phyloP scores from a whole-genome alignment of 2,329 filamentous ascomycete species.

The Tolypocladium tundrense region DNA sequence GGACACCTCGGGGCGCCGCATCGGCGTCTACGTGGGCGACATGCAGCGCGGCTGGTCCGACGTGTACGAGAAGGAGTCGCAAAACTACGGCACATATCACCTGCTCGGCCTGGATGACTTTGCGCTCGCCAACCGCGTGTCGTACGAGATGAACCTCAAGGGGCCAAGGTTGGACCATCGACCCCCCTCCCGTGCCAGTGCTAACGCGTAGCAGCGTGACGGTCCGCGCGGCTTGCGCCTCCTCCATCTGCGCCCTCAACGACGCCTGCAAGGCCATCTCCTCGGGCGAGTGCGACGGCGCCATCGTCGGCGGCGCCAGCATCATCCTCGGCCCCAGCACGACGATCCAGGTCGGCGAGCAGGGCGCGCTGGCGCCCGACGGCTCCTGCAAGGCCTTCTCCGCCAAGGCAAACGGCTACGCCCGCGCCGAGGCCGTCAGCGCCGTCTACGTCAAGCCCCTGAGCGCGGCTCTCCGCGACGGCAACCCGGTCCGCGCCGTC shows the following conservation, averaged over 20 bases:
- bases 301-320: not conserved
- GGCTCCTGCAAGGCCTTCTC: not conserved
- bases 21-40: no score
- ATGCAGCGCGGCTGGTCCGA: no score
- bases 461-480: constrained; percentile 12
- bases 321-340: not conserved
- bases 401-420: not conserved
- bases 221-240: not conserved
- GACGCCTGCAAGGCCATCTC: not conserved
- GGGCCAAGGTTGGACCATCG: no score
- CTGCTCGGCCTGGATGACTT: no score
- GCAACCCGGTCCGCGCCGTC: constrained; percentile 14
- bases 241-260: not conserved
- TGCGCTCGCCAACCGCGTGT: no score
- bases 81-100: no score
- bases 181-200: no score
- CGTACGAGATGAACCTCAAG: no score
- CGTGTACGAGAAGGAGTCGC: no score
- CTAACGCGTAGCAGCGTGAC: not conserved
- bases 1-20: no score
- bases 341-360: not conserved
- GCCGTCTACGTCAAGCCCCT: not conserved
- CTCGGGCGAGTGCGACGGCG: not conserved
- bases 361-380: not conserved
- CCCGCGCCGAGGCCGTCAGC: not conserved